Conservation (phyloP, 2,329 filamentous ascomycete species). For the Trichocomaceae sp. region DNA sequence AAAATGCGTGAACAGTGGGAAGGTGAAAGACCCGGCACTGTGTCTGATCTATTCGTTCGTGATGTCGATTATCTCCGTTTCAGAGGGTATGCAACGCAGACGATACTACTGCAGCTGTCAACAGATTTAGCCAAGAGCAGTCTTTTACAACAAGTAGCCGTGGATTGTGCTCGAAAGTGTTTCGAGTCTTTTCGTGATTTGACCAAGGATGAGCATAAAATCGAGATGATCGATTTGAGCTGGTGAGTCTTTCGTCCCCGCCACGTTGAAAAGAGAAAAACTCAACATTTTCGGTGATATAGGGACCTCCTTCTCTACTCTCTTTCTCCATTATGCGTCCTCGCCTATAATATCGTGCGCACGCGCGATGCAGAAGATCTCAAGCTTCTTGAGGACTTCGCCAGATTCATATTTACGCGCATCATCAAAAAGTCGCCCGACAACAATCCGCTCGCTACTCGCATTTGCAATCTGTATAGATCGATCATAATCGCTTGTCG, state of each 20-base stretch:
- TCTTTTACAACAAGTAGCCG: not conserved
- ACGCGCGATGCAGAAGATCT: not conserved
- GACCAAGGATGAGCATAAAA: not conserved
- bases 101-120: not conserved
- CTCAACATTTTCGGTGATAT: too few relatives aligned
- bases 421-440: too few relatives aligned
- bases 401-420: not conserved
- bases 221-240: not conserved
- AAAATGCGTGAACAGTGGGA: too few relatives aligned
- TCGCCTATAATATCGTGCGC: not conserved
- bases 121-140: conserved; percentile 1
- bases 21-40: too few relatives aligned
- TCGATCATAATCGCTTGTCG: too few relatives aligned
- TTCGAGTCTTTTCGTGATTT: too few relatives aligned
- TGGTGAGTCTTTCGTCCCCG: not conserved
- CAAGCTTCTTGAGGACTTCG: too few relatives aligned
- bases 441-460: too few relatives aligned
- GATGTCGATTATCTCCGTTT: conserved; percentile 1
- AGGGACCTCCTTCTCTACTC: conserved; percentile 4
- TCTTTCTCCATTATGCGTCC: conserved; percentile 3
- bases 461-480: too few relatives aligned
- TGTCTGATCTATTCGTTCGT: not conserved
- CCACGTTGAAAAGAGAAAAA: too few relatives aligned
- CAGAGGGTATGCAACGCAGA: not conserved
- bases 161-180: conserved; percentile 2